Evolutionary conservation across 345 rosid species (phyloP).

Genomic region (Excoecaria agallocha): DNA sequence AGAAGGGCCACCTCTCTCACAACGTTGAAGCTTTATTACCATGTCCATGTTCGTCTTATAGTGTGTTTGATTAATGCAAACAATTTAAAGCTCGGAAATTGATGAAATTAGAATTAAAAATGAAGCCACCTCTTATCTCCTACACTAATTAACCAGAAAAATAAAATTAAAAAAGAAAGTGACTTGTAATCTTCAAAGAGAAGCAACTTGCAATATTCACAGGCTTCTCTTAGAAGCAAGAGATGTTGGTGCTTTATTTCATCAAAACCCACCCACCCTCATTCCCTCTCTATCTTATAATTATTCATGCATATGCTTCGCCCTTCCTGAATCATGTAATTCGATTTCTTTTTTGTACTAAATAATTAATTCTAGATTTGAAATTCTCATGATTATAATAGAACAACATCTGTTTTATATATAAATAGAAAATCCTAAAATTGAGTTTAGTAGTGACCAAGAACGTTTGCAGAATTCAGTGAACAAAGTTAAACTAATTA

Average conservation of each 20-base stretch:
- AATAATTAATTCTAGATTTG: background rate
- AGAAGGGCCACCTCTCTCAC: constrained; percentile 36
- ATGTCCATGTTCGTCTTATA: constrained; percentile 31
- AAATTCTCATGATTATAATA: background rate
- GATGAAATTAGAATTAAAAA: constrained; percentile 15
- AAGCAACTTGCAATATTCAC: constrained; percentile 12
- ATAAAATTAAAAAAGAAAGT: background rate
- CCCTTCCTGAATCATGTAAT: background rate
- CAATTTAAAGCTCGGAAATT: constrained; percentile 37
- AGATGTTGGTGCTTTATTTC: constrained; percentile 42
- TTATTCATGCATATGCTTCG: constrained; percentile 1
- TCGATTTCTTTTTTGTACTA: background rate
- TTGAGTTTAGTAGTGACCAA: background rate
- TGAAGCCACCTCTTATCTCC: background rate
- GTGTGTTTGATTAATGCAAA: constrained; percentile 10
- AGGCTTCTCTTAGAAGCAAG: constrained; percentile 48
- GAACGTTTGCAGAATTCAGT: constrained; percentile 16
- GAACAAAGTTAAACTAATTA: background rate
- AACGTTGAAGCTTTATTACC: constrained; percentile 30
- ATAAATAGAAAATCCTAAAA: background rate
- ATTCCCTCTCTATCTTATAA: background rate
- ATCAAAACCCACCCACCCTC: background rate
- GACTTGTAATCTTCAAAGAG: constrained; percentile 10
- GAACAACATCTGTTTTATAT: too few species aligned
- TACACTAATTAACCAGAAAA: background rate